Conservation (phyloP, 805 yeast species). For the Suhomyces vadensis region DNA sequence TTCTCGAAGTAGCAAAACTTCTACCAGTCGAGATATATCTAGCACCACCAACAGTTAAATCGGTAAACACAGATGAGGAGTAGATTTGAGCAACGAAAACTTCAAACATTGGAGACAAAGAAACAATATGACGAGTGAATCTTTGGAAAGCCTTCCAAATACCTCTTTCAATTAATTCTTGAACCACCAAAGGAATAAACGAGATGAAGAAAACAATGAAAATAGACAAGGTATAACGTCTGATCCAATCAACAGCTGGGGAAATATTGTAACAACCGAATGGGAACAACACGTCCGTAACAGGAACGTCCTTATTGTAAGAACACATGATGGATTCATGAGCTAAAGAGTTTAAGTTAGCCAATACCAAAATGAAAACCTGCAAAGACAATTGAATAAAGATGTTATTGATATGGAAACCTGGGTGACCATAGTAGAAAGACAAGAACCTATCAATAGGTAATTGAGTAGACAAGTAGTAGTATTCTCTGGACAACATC, state of each 20-base stretch:
- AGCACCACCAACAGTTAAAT: conserved; percentile 82
- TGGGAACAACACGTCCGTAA: conserved; percentile 66
- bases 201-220: conserved; percentile 82
- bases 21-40: conserved; percentile 85
- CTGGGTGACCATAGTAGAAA: conserved; percentile 84
- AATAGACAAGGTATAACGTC: conserved; percentile 78
- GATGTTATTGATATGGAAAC: conserved; percentile 80
- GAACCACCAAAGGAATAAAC: conserved; percentile 74
- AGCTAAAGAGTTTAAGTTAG: conserved; percentile 71
- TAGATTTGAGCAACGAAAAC: conserved; percentile 81
- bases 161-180: conserved; percentile 82
- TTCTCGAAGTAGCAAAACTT: conserved; percentile 82
- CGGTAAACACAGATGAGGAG: conserved; percentile 68
- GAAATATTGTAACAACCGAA: conserved; percentile 71
- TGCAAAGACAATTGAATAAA: conserved; percentile 77
- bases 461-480: conserved; percentile 75
- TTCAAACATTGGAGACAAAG: conserved; percentile 79
- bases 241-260: conserved; percentile 78
- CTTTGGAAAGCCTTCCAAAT: conserved; percentile 72
- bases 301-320: conserved; percentile 64
- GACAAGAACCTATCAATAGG: conserved; percentile 81
- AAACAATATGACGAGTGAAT: conserved; percentile 64
- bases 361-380: conserved; percentile 66
- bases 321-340: conserved; percentile 70
- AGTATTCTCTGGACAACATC: conserved; percentile 81